Base-by-base conservation (phyloP, 2,329 filamentous ascomycete genomes). In the Claviceps fusiformis region DNA sequence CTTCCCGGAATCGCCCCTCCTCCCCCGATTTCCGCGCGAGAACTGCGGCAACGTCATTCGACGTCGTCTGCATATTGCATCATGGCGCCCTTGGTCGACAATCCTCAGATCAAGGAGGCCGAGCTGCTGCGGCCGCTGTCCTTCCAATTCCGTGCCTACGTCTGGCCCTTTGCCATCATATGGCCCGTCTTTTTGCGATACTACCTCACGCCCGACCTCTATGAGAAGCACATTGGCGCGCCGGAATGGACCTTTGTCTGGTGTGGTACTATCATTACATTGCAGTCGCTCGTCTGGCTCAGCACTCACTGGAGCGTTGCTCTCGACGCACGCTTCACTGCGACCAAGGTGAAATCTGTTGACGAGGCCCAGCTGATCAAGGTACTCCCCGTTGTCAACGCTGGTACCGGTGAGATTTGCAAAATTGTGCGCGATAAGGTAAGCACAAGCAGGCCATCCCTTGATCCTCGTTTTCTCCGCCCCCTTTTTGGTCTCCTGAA, bases 171-270 rank as follows among this genome's bases (percentile, higher is more conserved):
- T 67, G 75, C 85, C 57, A 83, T 96, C 62, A 76, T 91, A 65
- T 98, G 95, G 91, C 93, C 95, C 53, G 74, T 87, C 64, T 97
- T 97, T 72, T 81, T 95, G 61, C 82, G 87, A 68, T 83, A 91
- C 71, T 97, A 95, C 70, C 82, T 95, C 54, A 86, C 83, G 27
- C 77, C 83, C 58, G 85, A 89, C 54, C 83, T 88, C 61, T 98
- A 98, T 71, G 86, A 95, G 61, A 86, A 85, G 67, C 85, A 97
- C 74, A 95, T 98, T 60, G 82, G 87, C 64, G 91, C 86, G n/a
- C 84, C 87, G 63, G 93, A 98, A 77, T 98, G 93, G 92, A 97
- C 95, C 0, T 95, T 95, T 68, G 89, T 98, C 59, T 98, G 89
- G 84, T 81, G 86, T 61, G 92, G 87, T 64, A 79, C 83, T 62